A percentile compares a stretch with the other conserved stretches of the same genome.
These are phyloP conservation scores for Saturnispora dispora DNA, from an alignment of 805 yeast species.

Conservation along the genomic window DNA sequence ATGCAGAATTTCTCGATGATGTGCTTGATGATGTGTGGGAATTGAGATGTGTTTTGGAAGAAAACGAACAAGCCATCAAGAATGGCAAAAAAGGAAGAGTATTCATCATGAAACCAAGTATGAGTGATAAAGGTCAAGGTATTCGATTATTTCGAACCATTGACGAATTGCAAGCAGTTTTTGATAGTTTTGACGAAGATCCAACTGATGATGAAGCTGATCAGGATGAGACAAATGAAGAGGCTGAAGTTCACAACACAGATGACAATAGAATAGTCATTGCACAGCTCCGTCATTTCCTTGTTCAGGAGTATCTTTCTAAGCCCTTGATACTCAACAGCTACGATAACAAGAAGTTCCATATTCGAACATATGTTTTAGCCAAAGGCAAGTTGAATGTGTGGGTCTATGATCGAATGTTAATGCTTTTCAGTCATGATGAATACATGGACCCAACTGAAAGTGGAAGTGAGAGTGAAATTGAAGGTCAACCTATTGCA, in stretches of 20 bases:
- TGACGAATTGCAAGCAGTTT: constrained; percentile 72
- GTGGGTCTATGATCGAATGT: constrained; percentile 69
- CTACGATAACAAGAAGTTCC: constrained; percentile 71
- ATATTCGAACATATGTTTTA: constrained; percentile 76
- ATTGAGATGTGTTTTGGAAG: constrained; percentile 65
- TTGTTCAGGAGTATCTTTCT: constrained; percentile 72
- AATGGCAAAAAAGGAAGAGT: constrained; percentile 29
- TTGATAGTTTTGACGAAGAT: constrained; percentile 80
- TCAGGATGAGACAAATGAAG: constrained; percentile 28
- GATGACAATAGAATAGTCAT: constrained; percentile 58
- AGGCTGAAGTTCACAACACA: constrained; percentile 46
- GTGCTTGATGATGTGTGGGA: constrained; percentile 89
- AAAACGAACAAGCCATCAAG: constrained; percentile 27
- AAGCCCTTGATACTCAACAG: constrained; percentile 57
- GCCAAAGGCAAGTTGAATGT: constrained; percentile 69
- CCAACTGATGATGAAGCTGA: constrained; percentile 53
- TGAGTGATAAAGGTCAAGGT: constrained; percentile 97
- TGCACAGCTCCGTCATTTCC: constrained; percentile 83
- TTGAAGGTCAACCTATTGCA: constrained; percentile 28
- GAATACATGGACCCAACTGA: constrained; percentile 33
- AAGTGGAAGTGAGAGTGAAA: constrained; percentile 19
- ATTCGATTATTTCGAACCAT: constrained; percentile 72
- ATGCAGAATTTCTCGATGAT: constrained; percentile 93
- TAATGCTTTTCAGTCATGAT: constrained; percentile 68
- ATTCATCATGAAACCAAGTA: constrained; percentile 92